These are phyloP conservation scores for Pleodorina starrii DNA, from an alignment of 139 green algal genomes.

Conservation along the genomic window DNA sequence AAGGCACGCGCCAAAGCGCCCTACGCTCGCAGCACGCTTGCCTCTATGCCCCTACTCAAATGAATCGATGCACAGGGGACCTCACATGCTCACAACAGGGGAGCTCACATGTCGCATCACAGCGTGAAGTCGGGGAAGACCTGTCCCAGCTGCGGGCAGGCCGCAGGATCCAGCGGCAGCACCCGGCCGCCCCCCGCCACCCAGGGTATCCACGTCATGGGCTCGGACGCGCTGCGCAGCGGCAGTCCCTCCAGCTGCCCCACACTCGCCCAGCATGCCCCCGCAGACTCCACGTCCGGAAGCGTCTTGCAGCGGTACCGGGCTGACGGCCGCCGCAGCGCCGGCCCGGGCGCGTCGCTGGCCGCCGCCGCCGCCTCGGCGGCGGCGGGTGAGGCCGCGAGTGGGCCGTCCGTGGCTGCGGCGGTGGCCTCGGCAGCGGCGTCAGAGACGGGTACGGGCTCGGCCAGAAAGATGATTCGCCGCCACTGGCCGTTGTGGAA, in stretches of 20 bases:
- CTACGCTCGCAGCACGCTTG: no score
- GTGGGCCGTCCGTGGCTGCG: background rate
- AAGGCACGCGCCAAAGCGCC: no score
- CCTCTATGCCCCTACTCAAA: no score
- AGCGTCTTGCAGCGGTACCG: slow-evolving; percentile 51
- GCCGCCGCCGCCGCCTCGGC: background rate
- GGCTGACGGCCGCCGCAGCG: no score
- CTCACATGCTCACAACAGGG: no score
- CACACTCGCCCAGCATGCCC: slow-evolving; percentile 46
- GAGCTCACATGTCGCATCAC: no score
- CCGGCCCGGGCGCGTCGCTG: no score
- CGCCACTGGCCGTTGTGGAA: slow-evolving; percentile 36
- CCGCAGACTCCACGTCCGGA: slow-evolving; percentile 57
- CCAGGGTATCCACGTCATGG: slow-evolving; percentile 47
- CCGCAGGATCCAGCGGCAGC: background rate
- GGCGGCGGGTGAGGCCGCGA: background rate
- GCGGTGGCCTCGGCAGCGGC: background rate
- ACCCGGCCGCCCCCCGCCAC: slow-evolving; percentile 26
- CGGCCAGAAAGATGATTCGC: slow-evolving; percentile 55
- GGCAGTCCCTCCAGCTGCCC: slow-evolving; percentile 44
- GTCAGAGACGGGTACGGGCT: background rate
- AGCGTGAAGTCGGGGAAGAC: slow-evolving; percentile 27
- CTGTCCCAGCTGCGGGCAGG: background rate
- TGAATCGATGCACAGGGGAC: no score
- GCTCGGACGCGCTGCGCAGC: slow-evolving; percentile 46